Evolutionary conservation across 441 rosid genomes (phyloP).

Genomic region (Sinapis alba): DNA sequence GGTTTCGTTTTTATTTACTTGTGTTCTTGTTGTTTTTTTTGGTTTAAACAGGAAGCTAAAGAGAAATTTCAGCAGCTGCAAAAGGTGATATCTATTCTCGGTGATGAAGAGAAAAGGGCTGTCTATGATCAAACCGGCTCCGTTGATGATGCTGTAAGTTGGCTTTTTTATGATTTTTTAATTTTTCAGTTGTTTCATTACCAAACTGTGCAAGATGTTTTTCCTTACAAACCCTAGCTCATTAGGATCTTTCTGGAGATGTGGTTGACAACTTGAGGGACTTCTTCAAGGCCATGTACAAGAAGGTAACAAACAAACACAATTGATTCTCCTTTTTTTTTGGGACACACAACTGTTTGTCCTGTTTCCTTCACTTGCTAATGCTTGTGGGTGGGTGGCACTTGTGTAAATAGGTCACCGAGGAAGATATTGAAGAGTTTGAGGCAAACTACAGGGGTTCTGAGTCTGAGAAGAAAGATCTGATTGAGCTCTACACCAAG

Average conservation of each 20-base stretch:
- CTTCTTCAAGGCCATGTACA: conserved; percentile 73
- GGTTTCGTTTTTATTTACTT: background rate
- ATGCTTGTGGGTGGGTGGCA: background rate
- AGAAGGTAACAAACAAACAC: conserved; percentile 48
- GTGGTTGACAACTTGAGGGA: conserved; percentile 67
- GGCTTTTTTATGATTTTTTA: background rate
- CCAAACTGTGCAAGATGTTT: background rate
- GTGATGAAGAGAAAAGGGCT: conserved; percentile 86
- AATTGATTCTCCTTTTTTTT: background rate
- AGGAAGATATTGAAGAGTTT: conserved; percentile 87
- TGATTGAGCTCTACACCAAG: conserved; percentile 67
- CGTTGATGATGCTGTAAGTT: conserved; percentile 85
- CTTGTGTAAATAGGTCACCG: conserved; percentile 63
- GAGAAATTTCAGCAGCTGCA: conserved; percentile 96
- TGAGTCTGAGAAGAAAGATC: conserved; percentile 84
- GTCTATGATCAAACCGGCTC: conserved; percentile 93
- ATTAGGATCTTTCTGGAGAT: conserved; percentile 86
- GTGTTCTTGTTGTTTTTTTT: background rate
- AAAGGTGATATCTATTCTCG: conserved; percentile 88
- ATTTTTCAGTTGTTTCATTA: background rate
- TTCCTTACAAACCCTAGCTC: background rate
- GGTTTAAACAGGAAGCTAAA: conserved; percentile 69
- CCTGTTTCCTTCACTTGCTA: background rate
- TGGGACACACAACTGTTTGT: background rate
- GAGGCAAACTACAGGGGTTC: conserved; percentile 92